Conservation (phyloP, 1,139 yeast species). For the Kodamaea alishanica region DNA sequence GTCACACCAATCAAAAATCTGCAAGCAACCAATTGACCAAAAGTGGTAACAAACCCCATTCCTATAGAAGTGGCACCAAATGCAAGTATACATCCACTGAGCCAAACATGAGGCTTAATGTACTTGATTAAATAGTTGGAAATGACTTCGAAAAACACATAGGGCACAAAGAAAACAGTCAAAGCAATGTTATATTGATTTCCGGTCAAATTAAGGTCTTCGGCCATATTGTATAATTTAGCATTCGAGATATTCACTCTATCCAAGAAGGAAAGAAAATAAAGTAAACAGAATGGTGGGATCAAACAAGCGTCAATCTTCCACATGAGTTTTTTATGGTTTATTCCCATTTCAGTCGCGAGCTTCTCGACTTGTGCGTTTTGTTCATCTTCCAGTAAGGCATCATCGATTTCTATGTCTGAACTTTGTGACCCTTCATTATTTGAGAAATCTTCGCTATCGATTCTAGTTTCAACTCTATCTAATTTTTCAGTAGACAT, state of each 20-base stretch:
- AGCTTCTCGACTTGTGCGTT: conserved; percentile 25
- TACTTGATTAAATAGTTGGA: conserved; percentile 61
- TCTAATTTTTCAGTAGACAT: too few species aligned
- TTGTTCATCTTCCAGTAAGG: conserved; percentile 1
- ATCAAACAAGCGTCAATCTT: conserved; percentile 64
- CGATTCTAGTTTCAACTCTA: too few species aligned
- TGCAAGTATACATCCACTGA: conserved; percentile 49
- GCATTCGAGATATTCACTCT: conserved; percentile 77
- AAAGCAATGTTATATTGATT: conserved; percentile 60
- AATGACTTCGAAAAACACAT: conserved; percentile 61
- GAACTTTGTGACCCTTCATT: too few species aligned
- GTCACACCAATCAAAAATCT: conserved; percentile 62
- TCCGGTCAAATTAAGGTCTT: conserved; percentile 49
- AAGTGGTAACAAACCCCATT: conserved; percentile 59
- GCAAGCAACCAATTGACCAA: conserved; percentile 56
- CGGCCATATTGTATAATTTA: conserved; percentile 58
- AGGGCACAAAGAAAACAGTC: conserved; percentile 71
- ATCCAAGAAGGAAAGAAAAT: conserved; percentile 66
- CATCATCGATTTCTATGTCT: too few species aligned
- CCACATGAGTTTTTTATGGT: conserved; percentile 51
- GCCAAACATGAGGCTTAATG: conserved; percentile 64
- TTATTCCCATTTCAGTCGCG: conserved; percentile 31
- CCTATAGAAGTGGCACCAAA: conserved; percentile 66
- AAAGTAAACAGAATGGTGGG: conserved; percentile 66
- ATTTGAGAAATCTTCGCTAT: too few species aligned